Evolutionary conservation across 2,329 filamentous ascomycete genomes (phyloP), one percentile per base, ranked within the genome.

Genomic region (Pseudogymnoascus sp.): DNA sequence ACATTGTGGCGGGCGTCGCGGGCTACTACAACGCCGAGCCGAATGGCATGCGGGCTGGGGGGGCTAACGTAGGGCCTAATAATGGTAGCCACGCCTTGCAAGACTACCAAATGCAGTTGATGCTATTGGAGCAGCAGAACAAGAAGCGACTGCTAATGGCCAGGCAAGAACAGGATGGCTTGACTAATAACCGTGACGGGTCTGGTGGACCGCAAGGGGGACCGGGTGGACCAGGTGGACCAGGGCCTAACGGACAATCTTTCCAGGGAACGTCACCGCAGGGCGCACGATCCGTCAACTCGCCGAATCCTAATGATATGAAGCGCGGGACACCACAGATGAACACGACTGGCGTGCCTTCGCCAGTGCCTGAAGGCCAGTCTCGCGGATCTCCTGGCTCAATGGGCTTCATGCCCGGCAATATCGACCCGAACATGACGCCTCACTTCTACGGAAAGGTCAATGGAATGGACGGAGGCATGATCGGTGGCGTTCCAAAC

Each of bases 41-140:
- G n/a, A n/a, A n/a, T n/a, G n/a, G n/a, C n/a, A n/a, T n/a, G n/a
- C n/a, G n/a, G n/a, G n/a, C n/a, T n/a, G n/a, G n/a, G 80, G 77
- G 40, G 79, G 76, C 64, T 68, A 67, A 65, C 75, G 74, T 60
- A 72, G 76, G 42, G 65, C n/a, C 26, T 19, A 31, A 59, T 17
- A 59, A 64, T 61, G 68, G 66, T 31, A 91, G 90, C 73, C 90
- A 93, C 74, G 90, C 90, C 21, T 80, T 93, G 60, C 90, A 93
- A 75, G 90, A 95, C 74, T 93, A 93, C 71, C 90, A 93, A 78
- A 93, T 93, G 89, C 90, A 93, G 74, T 78, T 93, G 73, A 93
- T 93, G 90, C 78, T 93, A 61, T 82, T 93, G 15, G 90, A 93
- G 76, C 90, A 93, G 76, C 90, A 93, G 76, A 93, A 93, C 70